Evolutionary conservation across 768 basidiomycete species (phyloP), one percentile per base, ranked within the genome.

Genomic region (Cubamyces lactineus): DNA sequence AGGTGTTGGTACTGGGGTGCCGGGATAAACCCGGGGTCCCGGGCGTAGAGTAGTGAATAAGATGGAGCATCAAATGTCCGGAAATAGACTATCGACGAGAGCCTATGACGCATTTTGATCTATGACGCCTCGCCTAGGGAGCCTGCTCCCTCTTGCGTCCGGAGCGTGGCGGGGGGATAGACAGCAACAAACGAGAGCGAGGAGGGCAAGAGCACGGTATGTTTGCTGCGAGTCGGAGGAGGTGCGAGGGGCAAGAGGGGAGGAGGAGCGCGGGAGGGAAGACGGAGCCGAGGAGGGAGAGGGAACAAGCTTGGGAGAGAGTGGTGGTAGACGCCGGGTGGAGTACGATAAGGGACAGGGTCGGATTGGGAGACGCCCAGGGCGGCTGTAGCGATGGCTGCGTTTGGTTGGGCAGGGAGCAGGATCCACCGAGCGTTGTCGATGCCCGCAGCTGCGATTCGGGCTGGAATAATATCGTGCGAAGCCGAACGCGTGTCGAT

Each of bases 11-110:
- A 42, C 51, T 28, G 55, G n/a, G 41, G 49, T 58, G 57, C 57
- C 57, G 49, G 57, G 57, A 39, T 41, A 11, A 11, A 15, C 39
- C 52, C 62, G 62, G 56, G 61, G 61, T 62, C 61, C 56, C 43
- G 13, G 46, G n/a, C 34, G 39, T 39, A 46, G 45, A 17, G 47
- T 47, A 58, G 47, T 28, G 45, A 42, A 51, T 51, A 43, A 40
- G 28, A n/a, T 58, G 57, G 57, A 58, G 57, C 57, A 58, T 58
- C 57, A 58, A 39, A 38, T 50, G 24, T 34, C 57, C 57, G 48
- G 57, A 30, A 58, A 58, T 58, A 58, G 49, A 26, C 38, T 19
- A 40, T 38, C 34, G 34, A 40, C 40, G 49, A 3, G 48, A 28
- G 49, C 41, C 57, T 50, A 58, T 58, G 57, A 58, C 57, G 57